Percentiles rank a stretch among this genome's conserved stretches.
Evolutionary conservation across 73 alveolate genomes (phyloP).

Genomic region (Tetrahymena malaccensis): DNA sequence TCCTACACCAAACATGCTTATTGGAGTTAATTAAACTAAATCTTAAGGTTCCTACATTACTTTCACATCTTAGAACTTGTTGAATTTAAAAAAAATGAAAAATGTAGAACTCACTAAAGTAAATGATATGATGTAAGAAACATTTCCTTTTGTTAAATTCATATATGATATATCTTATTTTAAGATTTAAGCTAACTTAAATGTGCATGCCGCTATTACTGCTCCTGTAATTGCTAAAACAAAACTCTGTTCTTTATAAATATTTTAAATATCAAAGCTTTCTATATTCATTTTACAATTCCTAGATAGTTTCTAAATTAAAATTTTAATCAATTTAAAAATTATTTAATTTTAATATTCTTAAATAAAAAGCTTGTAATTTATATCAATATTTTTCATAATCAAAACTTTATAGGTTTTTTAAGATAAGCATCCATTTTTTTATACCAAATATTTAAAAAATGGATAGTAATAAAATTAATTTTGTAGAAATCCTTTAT

Average conservation of each 20-base stretch:
- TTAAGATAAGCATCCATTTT: no score
- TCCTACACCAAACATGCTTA: neutral
- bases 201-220: neutral
- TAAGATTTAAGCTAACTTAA: neutral
- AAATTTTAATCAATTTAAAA: neutral
- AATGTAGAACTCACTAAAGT: neutral
- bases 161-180: neutral
- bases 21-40: neutral
- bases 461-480: no score
- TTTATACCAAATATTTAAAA: no score
- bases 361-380: no score
- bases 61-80: neutral
- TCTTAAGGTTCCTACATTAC: neutral
- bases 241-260: neutral
- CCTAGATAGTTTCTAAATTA: neutral
- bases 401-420: no score
- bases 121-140: neutral
- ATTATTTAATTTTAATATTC: no score
- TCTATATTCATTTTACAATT: neutral
- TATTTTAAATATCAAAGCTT: neutral
- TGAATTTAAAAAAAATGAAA: neutral
- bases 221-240: neutral
- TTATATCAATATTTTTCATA: no score
- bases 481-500: no score
- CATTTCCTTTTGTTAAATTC: neutral